Conservation (phyloP, 352 stramenopile genomes). For the Phytophthora macrochlamydospora region DNA sequence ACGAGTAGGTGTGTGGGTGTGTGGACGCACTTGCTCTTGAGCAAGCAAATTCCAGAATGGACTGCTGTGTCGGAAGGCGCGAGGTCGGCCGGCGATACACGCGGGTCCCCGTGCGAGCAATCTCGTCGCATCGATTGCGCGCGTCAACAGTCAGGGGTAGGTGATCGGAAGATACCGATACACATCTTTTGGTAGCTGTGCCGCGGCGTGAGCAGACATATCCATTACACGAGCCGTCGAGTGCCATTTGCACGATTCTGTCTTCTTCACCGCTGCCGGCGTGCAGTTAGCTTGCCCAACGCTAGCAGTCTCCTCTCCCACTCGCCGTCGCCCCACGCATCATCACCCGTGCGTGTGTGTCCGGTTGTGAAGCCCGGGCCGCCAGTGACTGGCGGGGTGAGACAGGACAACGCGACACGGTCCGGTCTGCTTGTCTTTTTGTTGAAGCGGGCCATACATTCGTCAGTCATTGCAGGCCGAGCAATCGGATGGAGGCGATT, state of each 20-base stretch:
- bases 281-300: not conserved
- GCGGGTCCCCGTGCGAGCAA: not conserved
- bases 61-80: not conserved
- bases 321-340: not conserved
- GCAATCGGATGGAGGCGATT: not conserved
- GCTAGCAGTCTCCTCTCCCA: too few relatives aligned
- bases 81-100: not conserved
- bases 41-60: slow-evolving; percentile 1
- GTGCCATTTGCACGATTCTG: too few relatives aligned
- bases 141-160: not conserved
- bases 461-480: not conserved
- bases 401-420: slow-evolving; percentile 2
- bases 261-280: not conserved
- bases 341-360: not conserved
- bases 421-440: slow-evolving; percentile 1
- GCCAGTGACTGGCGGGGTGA: not conserved
- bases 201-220: not conserved
- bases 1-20: not conserved
- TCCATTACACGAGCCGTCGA: too few relatives aligned
- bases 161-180: not conserved
- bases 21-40: not conserved
- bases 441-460: not conserved
- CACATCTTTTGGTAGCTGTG: not conserved
- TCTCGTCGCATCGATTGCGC: not conserved
- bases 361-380: not conserved